Percentiles rank a stretch among this genome's conserved stretches.
Evolutionary conservation across 768 basidiomycete genomes (phyloP).

Genomic region (Boletus reticuloceps): DNA sequence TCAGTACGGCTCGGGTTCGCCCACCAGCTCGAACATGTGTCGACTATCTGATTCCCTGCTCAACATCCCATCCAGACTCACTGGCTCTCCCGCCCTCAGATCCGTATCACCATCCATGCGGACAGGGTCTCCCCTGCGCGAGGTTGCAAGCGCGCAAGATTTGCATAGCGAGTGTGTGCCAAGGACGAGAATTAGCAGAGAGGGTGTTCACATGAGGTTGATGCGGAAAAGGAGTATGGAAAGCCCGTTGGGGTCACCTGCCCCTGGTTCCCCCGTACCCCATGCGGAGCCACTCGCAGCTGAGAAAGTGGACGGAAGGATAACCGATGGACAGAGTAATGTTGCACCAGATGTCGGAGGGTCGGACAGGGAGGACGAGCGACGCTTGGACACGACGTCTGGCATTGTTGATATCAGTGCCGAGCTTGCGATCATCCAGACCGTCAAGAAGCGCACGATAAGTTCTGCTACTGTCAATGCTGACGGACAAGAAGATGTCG

Average conservation of each 20-base stretch:
- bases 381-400: conserved; percentile 39
- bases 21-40: conserved; percentile 13
- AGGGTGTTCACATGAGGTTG: conserved; percentile 51
- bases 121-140: conserved; percentile 30
- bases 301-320: background rate
- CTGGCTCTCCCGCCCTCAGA: conserved; percentile 18
- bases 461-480: conserved; percentile 6
- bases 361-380: conserved; percentile 25
- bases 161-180: conserved; percentile 18
- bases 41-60: conserved; percentile 25
- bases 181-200: conserved; percentile 49
- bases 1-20: conserved; percentile 19
- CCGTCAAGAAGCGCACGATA: conserved; percentile 42
- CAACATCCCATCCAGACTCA: conserved; percentile 11
- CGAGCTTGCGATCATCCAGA: conserved; percentile 50
- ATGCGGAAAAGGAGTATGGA: conserved; percentile 43
- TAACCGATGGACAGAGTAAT: background rate
- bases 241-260: conserved; percentile 35
- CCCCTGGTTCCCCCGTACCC: conserved; percentile 8
- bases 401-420: conserved; percentile 38
- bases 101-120: conserved; percentile 21
- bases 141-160: conserved; percentile 20
- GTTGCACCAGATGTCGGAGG: background rate
- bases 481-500: background rate
- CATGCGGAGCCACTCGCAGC: background rate